Base-by-base conservation (phyloP, 2,329 filamentous ascomycete genomes). In the Botryotinia convoluta region DNA sequence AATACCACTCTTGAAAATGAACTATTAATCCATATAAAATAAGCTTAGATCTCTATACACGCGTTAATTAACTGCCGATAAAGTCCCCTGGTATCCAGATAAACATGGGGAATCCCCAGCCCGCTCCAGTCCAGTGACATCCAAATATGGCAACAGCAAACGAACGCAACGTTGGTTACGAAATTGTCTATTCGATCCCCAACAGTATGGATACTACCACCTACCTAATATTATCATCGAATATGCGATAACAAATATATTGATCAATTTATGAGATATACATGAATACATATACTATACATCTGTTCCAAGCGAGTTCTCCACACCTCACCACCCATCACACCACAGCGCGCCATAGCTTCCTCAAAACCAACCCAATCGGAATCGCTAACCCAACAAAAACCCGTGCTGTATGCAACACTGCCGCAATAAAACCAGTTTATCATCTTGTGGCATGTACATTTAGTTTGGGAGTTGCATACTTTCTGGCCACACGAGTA, bases 61-160 rank as follows among this genome's bases (percentile, higher is more conserved):
- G n/a, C n/a, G 51, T 57, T 14, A 57, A 29, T 8, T n/a, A 42
- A 62, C 35, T 62, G 26, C 60, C 35, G 60, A 42, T 42, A 39
- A 62, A 39, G 3, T 29, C 14, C 51, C 51, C 29, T 18, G 51
- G n/a, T 29, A 62, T n/a, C 60, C 60, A 62, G 60, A 62, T 62
- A 62, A 39, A 62, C 35, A 62, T 42, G 60, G 60, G 60, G 60
- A 57, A 62, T 62, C 60, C 26, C 51, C 51, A 57, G 51, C 26
- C 51, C 51, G 29, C 26, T 62, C 35, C 60, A 39, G 35, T 62
- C 60, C 60, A 62, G 60, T 39, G 60, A 62, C 60, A 42, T 39
- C 26, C 60, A 39, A 37, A 39, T 2, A 16, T 35, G 59, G 10
- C 26, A 61, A 18, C 37, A 26, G 32, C 35, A n/a, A 62, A 42